A percentile compares a stretch with the other conserved stretches of the same genome.
Evolutionary conservation across 495 filamentous ascomycete genomes (phyloP).

Genomic region (Podospora australis): DNA sequence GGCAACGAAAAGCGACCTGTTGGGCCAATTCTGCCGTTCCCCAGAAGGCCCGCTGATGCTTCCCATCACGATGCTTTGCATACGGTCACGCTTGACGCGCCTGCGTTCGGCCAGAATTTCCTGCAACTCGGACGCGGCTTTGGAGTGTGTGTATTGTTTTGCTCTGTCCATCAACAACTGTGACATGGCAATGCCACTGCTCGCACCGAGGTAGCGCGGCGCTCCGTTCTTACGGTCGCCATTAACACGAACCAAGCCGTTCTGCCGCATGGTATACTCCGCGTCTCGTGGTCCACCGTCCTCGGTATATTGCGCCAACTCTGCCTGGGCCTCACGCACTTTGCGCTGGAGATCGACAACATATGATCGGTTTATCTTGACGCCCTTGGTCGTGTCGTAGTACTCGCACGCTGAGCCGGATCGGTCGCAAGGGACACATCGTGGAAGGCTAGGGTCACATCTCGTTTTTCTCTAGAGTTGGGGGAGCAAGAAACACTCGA

Average conservation of each 20-base stretch:
- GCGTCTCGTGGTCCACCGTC: constrained; percentile 58
- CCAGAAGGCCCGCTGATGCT: constrained; percentile 32
- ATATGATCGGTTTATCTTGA: constrained; percentile 74
- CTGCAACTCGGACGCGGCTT: constrained; percentile 82
- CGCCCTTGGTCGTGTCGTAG: constrained; percentile 75
- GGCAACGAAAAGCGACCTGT: constrained; percentile 71
- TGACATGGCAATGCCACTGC: constrained; percentile 90
- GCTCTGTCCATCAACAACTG: constrained; percentile 91
- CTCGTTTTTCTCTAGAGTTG: constrained; percentile 88
- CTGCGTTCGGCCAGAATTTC: constrained; percentile 48
- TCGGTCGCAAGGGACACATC: constrained; percentile 87
- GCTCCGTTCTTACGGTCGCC: constrained; percentile 66
- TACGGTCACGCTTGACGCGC: constrained; percentile 25
- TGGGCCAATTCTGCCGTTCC: constrained; percentile 57
- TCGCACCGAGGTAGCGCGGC: constrained; percentile 79
- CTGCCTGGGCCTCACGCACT: constrained; percentile 68
- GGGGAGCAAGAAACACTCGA: too few species aligned
- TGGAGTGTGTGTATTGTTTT: constrained; percentile 76
- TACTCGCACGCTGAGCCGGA: constrained; percentile 87
- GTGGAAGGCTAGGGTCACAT: constrained; percentile 85
- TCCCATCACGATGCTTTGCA: constrained; percentile 29
- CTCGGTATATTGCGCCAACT: constrained; percentile 56
- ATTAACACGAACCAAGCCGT: constrained; percentile 72
- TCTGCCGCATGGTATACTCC: constrained; percentile 75
- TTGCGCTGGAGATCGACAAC: constrained; percentile 81